A percentile compares a stretch with the other conserved stretches of the same genome.
Evolutionary conservation across 495 filamentous ascomycete genomes (phyloP).

Genomic region (Xylaria cubensis): DNA sequence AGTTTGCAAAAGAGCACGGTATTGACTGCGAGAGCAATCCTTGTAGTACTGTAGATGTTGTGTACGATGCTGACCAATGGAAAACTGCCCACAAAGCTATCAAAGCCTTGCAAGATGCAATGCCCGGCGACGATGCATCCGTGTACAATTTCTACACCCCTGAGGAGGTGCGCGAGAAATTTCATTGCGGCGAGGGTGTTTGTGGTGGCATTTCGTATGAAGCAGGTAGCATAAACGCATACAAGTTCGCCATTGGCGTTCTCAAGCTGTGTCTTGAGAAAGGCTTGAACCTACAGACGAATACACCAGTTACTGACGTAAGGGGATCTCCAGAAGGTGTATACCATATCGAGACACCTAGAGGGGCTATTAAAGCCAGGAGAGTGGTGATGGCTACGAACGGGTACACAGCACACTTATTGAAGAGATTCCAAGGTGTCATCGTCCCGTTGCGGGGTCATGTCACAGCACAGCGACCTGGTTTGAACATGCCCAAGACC

Average conservation of each 20-base stretch:
- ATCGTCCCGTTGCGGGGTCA: conserved; percentile 75
- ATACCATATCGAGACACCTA: conserved; percentile 59
- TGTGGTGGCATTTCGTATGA: conserved; percentile 63
- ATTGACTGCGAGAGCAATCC: conserved; percentile 59
- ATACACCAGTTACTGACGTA: conserved; percentile 61
- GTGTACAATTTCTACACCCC: conserved; percentile 53
- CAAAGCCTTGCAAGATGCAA: conserved; percentile 51
- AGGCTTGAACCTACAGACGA: conserved; percentile 67
- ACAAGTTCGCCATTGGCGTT: conserved; percentile 67
- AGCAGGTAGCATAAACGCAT: conserved; percentile 69
- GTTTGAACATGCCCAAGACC: conserved; percentile 47
- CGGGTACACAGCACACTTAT: conserved; percentile 68
- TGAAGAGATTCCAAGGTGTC: conserved; percentile 61
- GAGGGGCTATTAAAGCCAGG: conserved; percentile 59
- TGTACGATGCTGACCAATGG: conserved; percentile 60
- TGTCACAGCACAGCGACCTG: conserved; percentile 67
- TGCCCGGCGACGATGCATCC: conserved; percentile 52
- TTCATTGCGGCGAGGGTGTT: conserved; percentile 49
- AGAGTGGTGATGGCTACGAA: conserved; percentile 75
- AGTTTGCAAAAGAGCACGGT: conserved; percentile 55
- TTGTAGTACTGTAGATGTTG: conserved; percentile 64
- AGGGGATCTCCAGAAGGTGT: conserved; percentile 36
- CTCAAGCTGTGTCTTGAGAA: conserved; percentile 57
- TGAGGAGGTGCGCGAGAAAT: conserved; percentile 55
- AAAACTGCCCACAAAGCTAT: conserved; percentile 49